A percentile compares a stretch with the other conserved stretches of the same genome.
These are phyloP conservation scores for Pseudoscleropodium purum DNA, from an alignment of 225 moss, liverwort and hornwort species.

Conservation along the genomic window DNA sequence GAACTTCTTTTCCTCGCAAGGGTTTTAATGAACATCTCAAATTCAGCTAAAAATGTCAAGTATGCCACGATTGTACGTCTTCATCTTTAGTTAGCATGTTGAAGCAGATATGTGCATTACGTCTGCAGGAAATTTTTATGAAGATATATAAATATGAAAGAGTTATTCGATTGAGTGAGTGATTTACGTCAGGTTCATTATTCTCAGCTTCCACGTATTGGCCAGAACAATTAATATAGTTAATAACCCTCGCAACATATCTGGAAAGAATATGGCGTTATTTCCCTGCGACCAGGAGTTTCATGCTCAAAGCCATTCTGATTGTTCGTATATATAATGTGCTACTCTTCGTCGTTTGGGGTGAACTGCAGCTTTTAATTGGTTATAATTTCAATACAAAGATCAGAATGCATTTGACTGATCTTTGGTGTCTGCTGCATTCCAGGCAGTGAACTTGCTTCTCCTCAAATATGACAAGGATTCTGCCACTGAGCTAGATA, in stretches of 20 bases:
- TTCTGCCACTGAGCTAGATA: slow-evolving; percentile 3
- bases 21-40: background rate
- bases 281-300: background rate
- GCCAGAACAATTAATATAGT: background rate
- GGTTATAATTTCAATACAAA: background rate
- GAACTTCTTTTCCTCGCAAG: background rate
- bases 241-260: background rate
- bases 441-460: slow-evolving; percentile 58
- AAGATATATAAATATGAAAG: slow-evolving; percentile 5
- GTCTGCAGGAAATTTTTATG: slow-evolving; percentile 9
- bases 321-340: background rate
- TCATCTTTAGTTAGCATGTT: slow-evolving; percentile 17
- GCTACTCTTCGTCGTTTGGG: background rate
- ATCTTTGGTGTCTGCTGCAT: slow-evolving; percentile 1
- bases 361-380: background rate
- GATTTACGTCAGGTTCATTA: background rate
- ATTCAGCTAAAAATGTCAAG: background rate
- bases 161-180: background rate
- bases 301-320: background rate
- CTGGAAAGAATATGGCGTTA: background rate
- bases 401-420: background rate
- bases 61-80: background rate
- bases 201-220: slow-evolving; percentile 11
- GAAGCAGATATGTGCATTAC: slow-evolving; percentile 2
- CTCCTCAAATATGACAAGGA: slow-evolving; percentile 35